Base-by-base conservation (phyloP, 1,284 basidiomycete species). In the Fomitopsis schrenkii region DNA sequence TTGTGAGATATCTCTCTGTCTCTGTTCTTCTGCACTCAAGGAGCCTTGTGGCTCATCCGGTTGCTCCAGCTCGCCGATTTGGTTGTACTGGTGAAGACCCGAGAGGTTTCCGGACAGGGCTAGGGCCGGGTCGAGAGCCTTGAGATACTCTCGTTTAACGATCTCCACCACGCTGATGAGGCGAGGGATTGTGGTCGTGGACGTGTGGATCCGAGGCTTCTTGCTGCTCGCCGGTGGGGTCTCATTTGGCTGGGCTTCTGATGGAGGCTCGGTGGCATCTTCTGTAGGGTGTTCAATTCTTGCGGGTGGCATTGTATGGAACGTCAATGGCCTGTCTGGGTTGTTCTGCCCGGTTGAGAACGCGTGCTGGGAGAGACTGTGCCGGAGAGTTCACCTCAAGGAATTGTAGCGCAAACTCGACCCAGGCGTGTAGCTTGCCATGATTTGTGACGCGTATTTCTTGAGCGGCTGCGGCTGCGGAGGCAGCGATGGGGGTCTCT, bases 71-170 rank as follows among this genome's bases (percentile, higher is more conserved):
- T 72, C 80, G 0, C 87, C 85, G 17, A 90, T 75, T 64, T 88
- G 81, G 66, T 92, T 95, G 74, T 94, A 94, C 71, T 95, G 93
- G 75, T 93, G 86, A 53, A 95, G 73, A 5, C 90, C 85, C 10
- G 67, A 66, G 6, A 74, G 63, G 3, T 59, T 59, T 0, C 71
- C 71, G 3, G 54, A 55, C 19, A 70, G 67, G 0, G 74, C 71
- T 26, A 82, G 71, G 17, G 76, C 69, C 1, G 76, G 69, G 0
- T 79, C 77, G 10, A 85, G 75, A 38, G 69, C 72, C 63, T 84
- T 85, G 63, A 91, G 63, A 70, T 87, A 93, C 68, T 93, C 89
- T 38, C 93, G 83, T 72, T 95, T 94, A 68, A 94, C 84, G 61
- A 94, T 92, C 74, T 95, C 93, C 0, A 86, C 87, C 4, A 94